phyloP scores from a whole-genome alignment of 257 asterid species.

The Eustoma russellianum region DNA sequence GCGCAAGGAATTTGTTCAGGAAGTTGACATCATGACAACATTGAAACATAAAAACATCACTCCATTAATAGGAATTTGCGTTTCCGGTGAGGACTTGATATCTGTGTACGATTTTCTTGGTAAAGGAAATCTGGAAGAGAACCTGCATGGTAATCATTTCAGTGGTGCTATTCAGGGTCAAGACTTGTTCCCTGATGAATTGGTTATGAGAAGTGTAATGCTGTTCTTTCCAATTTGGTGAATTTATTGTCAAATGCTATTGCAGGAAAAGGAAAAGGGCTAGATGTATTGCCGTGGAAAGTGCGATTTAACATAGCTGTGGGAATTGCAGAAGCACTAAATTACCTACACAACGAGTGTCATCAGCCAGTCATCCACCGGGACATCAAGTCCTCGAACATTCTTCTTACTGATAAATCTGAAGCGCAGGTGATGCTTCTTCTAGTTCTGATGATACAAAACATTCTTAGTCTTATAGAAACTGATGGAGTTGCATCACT shows the following conservation, averaged over 20 bases:
- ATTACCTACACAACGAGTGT: slow-evolving; percentile 62
- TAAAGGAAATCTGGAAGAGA: slow-evolving; percentile 75
- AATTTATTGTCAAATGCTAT: slow-evolving; percentile 7
- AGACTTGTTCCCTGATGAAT: neutral
- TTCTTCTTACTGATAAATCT: slow-evolving; percentile 55
- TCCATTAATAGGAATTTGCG: slow-evolving; percentile 66
- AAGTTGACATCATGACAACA: slow-evolving; percentile 72
- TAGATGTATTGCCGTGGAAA: slow-evolving; percentile 54
- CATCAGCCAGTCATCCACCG: slow-evolving; percentile 70
- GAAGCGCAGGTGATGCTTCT: slow-evolving; percentile 60
- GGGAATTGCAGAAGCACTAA: slow-evolving; percentile 75
- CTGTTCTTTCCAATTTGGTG: slow-evolving; percentile 3
- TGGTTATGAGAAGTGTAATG: neutral
- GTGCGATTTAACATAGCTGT: slow-evolving; percentile 63
- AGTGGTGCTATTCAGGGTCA: no score
- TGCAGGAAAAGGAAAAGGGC: slow-evolving; percentile 37
- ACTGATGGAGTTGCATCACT: neutral
- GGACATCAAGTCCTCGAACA: slow-evolving; percentile 86
- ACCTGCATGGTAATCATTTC: slow-evolving; percentile 47
- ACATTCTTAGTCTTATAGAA: no score
- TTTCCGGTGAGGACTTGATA: slow-evolving; percentile 42
- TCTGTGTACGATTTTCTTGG: slow-evolving; percentile 62
- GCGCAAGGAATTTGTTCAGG: slow-evolving; percentile 52
- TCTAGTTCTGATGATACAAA: no score
- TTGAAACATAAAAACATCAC: slow-evolving; percentile 56